Evolutionary conservation across 768 basidiomycete genomes (phyloP).

Genomic region (Tricholoma saponaceum): DNA sequence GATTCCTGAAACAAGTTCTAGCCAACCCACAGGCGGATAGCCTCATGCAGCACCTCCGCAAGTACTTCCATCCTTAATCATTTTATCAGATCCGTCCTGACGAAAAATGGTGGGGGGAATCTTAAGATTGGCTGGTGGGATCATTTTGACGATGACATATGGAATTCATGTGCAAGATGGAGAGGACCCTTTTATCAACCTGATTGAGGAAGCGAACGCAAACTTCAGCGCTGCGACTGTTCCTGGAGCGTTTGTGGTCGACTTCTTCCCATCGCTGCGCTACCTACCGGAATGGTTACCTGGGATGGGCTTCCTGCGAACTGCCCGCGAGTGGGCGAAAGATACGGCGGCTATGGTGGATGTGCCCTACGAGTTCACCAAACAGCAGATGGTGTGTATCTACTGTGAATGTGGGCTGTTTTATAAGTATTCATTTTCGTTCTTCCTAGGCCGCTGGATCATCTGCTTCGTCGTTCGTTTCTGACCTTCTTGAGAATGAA

Average conservation of each 20-base stretch:
- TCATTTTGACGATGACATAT: slow-evolving; percentile 26
- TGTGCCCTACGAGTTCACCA: slow-evolving; percentile 36
- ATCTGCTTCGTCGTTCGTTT: slow-evolving; percentile 40
- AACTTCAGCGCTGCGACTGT: slow-evolving; percentile 18
- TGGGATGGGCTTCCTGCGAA: slow-evolving; percentile 42
- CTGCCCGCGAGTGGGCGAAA: slow-evolving; percentile 31
- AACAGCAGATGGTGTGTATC: slow-evolving; percentile 40
- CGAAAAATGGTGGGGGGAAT: not conserved
- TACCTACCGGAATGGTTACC: slow-evolving; percentile 44
- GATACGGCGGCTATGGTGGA: slow-evolving; percentile 29
- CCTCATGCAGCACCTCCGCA: slow-evolving; percentile 34
- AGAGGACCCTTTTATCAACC: slow-evolving; percentile 28
- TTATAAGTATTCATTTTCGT: not conserved
- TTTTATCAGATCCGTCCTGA: not conserved
- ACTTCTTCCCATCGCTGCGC: slow-evolving; percentile 27
- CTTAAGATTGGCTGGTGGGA: slow-evolving; percentile 20
- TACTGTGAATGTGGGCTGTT: not conserved
- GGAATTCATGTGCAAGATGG: slow-evolving; percentile 24
- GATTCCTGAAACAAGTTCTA: slow-evolving; percentile 33
- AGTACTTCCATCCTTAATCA: no score
- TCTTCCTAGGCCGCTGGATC: slow-evolving; percentile 35
- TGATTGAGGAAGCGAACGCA: slow-evolving; percentile 19
- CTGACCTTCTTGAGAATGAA: slow-evolving; percentile 35
- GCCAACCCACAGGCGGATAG: slow-evolving; percentile 26
- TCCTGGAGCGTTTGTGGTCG: slow-evolving; percentile 28